Conservation (phyloP, 1,139 yeast genomes). For the Suhomyces guaymorum region DNA sequence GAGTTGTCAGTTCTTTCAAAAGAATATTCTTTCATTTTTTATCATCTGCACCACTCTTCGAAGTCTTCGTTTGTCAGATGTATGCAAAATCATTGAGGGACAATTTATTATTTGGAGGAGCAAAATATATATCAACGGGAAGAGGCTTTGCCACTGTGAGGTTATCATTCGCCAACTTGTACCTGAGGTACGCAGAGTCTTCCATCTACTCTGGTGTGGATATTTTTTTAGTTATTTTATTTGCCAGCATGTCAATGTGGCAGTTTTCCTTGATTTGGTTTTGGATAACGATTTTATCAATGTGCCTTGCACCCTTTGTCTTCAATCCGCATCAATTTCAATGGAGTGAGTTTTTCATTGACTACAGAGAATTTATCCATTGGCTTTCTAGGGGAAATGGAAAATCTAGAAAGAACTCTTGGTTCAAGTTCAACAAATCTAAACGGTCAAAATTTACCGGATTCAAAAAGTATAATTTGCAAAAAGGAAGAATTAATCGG, state of each 20-base stretch:
- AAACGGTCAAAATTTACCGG: conserved; percentile 69
- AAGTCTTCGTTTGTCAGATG: conserved; percentile 83
- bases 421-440: conserved; percentile 42
- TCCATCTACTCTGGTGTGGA: conserved; percentile 69
- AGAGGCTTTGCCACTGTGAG: conserved; percentile 81
- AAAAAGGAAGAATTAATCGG: conserved; percentile 14
- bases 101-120: conserved; percentile 80
- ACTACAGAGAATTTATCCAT: conserved; percentile 61
- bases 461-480: conserved; percentile 43
- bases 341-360: conserved; percentile 66
- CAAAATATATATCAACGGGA: conserved; percentile 80
- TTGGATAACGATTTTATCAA: conserved; percentile 71
- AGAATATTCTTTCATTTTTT: conserved; percentile 64
- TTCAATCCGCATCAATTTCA: conserved; percentile 88
- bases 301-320: conserved; percentile 75
- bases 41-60: conserved; percentile 81
- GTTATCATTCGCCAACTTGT: conserved; percentile 57
- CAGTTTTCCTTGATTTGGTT: conserved; percentile 79
- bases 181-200: conserved; percentile 61
- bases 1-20: conserved; percentile 59
- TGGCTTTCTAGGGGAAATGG: conserved; percentile 75
- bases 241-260: conserved; percentile 73
- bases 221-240: conserved; percentile 56
- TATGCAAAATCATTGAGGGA: conserved; percentile 70
- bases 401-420: conserved; percentile 50